Evolutionary conservation across 495 filamentous ascomycete species (phyloP), one percentile per base, ranked within the genome.

Genomic region (Aeminium ludgeri): DNA sequence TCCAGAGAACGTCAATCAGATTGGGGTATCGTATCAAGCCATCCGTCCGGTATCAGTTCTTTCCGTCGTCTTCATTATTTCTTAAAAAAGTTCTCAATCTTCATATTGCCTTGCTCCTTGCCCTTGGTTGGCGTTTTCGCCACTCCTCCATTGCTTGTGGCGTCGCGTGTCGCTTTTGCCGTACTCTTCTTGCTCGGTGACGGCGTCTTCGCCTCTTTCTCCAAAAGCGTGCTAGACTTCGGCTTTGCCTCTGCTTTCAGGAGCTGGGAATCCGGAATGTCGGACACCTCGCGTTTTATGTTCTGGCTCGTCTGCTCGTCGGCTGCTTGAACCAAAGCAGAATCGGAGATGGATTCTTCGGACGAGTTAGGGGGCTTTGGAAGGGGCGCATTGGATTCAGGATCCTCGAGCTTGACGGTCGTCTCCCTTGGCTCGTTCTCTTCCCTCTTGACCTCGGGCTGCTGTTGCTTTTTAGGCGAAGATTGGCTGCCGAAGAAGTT

Each of bases 401-500:
- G 31, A 30, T 48, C 51, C 25, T 45, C 41, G 12, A 47, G 20
- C 27, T 43, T 44, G 16, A 33, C 28, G 12, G 34, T 44, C 3
- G 41, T 39, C 13, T 12, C 15, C 2, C 31, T 27, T 4, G 42
- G 43, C 10, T 48, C 47, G 5, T 45, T 42, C 33, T 46, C 39
- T 44, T 51, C 34, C 44, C 43, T 38, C 41, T 58, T 34, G 17
- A 41, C 40, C 12, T 41, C 17, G 19, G 40, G 39, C 30, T 40
- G 34, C 36, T 40, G n/a, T n/a, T n/a, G 15, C 29, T 42, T 39
- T 20, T 13, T 41, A 10, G 36, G 35, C 32, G 10, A 34, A 44
- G 43, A 70, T 40, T 67, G 60, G 44, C 72, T 74, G 4, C 62
- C 69, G 51, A 97, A 97, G 63, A 91, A 95, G 54, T 91, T 93